Percentiles rank a stretch among this genome's conserved stretches.
phyloP scores from a whole-genome alignment of 148 eudicot species.

The Chenopodium suecicum region DNA sequence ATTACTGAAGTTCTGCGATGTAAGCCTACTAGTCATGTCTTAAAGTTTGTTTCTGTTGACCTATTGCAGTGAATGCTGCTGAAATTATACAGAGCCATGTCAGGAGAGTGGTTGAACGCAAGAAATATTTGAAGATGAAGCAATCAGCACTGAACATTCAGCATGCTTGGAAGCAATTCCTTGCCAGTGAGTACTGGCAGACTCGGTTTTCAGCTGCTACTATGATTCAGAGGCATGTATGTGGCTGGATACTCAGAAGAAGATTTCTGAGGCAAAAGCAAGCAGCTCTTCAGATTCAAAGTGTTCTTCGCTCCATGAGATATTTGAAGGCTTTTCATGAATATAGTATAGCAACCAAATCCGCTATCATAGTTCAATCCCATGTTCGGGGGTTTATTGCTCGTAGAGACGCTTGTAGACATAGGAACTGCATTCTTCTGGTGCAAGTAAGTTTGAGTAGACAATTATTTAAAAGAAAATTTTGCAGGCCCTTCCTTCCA shows the following conservation, averaged over 20 bases:
- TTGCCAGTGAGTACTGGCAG: conserved; percentile 24
- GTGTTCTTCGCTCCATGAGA: conserved; percentile 42
- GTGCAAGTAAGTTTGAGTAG: conserved; percentile 57
- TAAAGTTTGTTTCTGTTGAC: conserved; percentile 12
- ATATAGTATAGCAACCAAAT: conserved; percentile 37
- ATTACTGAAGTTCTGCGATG: neutral
- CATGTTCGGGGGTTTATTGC: conserved; percentile 67
- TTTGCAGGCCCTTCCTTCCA: neutral
- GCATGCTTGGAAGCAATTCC: conserved; percentile 40
- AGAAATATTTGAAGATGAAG: conserved; percentile 40
- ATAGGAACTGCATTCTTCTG: conserved; percentile 27
- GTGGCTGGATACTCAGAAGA: conserved; percentile 44
- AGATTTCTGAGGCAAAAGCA: conserved; percentile 40
- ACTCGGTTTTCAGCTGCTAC: conserved; percentile 52
- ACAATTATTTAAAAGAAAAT: neutral
- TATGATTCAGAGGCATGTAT: conserved; percentile 61
- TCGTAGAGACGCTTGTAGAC: conserved; percentile 38
- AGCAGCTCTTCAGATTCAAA: conserved; percentile 59
- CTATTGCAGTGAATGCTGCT: conserved; percentile 62
- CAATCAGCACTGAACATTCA: conserved; percentile 48
- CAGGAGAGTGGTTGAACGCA: conserved; percentile 41
- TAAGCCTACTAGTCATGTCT: neutral
- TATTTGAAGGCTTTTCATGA: conserved; percentile 33
- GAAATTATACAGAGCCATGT: conserved; percentile 58
- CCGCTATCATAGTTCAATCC: conserved; percentile 65